Percentiles rank a stretch among this genome's conserved stretches.
Evolutionary conservation across 139 green algal genomes (phyloP).

Genomic region (Yamagishiella unicocca): DNA sequence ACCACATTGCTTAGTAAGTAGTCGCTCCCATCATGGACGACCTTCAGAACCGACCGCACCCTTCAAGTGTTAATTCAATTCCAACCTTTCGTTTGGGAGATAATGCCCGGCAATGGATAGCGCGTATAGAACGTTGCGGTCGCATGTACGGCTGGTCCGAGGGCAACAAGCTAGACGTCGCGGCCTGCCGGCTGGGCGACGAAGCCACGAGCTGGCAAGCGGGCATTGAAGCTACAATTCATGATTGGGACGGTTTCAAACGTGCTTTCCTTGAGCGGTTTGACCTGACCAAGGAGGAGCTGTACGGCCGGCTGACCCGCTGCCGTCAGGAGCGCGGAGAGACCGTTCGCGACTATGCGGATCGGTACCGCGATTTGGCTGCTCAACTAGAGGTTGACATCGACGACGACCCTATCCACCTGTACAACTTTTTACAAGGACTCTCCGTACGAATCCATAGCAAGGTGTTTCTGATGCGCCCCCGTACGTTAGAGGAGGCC

Average conservation of each 20-base stretch:
- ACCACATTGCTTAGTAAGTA: not conserved
- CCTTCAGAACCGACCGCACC: not conserved
- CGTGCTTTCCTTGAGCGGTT: not conserved
- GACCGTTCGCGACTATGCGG: not conserved
- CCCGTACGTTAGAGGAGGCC: not conserved
- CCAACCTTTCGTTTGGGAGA: not conserved
- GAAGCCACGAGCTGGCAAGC: not conserved
- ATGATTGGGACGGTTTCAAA: not conserved
- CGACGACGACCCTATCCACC: not conserved
- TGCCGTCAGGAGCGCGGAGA: not conserved
- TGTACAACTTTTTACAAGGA: constrained; percentile 20
- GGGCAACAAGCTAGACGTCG: not conserved
- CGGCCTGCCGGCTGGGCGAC: not conserved
- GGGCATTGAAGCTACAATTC: not conserved
- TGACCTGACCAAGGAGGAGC: not conserved
- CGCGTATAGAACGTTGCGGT: not conserved
- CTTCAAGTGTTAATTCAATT: not conserved
- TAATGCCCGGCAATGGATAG: not conserved
- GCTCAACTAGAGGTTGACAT: not conserved
- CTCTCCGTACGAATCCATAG: not conserved
- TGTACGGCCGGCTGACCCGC: not conserved
- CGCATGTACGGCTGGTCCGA: constrained; percentile 2
- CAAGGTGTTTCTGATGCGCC: constrained; percentile 3
- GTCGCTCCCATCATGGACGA: not conserved
- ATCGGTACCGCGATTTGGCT: not conserved